Base-by-base conservation (phyloP, 768 basidiomycete genomes). In the Auricularia auricula-judae region DNA sequence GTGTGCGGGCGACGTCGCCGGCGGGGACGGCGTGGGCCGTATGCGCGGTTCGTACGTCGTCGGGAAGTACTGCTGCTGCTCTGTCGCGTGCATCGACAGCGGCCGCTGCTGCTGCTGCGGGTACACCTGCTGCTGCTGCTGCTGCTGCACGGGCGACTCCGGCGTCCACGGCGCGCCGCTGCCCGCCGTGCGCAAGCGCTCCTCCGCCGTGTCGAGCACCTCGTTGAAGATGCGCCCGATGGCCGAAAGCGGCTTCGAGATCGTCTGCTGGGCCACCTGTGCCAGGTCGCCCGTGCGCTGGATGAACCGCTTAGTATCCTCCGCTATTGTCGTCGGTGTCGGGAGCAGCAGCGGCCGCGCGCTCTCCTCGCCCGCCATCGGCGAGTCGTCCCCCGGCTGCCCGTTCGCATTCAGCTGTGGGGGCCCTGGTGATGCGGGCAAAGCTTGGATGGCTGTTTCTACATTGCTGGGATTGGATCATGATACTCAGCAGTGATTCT, bases 191-290 rank as follows among this genome's bases (percentile, higher is more conserved):
- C 56, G 60, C 61, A 88, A 75, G 67, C 84, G 85, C 67, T 83
- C 85, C 66, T 87, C 86, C 0, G 82, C 84, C 42, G 82, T 82
- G 69, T 92, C 89, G 11, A 93, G 76, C 0, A 91, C 92, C 56
- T 90, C 90, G 66, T 84, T 89, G 72, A 96, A 87, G 66, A 97
- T 93, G 62, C 89, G 85, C 18, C 92, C 83, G 62, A 97, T 88
- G 1, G 93, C 91, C 67, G 79, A 90, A n/a, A 97, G 81, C 3
- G 93, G 93, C 72, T 93, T 93, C 7, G 89, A 93, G 64, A 96
- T 88, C 0, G 85, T 89, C 56, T 74, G 74, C 36, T 70, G 68
- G 0, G 56, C 56, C 0, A 18, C 56, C 34, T 59, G 56, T 8
- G 73, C 74, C 34, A 73, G 63, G 71, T 93, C 91, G 7, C 93